Evolutionary conservation across 768 basidiomycete genomes (phyloP), one percentile per base, ranked within the genome.

Genomic region (Pleurotus tuoliensis): DNA sequence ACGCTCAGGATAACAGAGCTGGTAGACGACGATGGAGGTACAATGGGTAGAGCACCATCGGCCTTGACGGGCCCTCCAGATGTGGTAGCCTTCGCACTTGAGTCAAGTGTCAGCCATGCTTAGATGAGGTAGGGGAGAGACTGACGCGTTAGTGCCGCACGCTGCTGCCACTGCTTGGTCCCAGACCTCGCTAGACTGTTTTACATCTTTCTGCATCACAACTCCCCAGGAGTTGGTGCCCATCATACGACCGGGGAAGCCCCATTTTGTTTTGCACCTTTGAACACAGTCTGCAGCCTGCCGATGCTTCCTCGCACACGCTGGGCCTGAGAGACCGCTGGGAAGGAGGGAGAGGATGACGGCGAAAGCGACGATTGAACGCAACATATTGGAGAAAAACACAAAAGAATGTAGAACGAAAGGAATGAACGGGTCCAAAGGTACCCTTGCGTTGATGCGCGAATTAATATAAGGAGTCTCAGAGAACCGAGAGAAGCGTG

Each of bases 141-240:
- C 15, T 41, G 55, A 64, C 58, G 57, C 47, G 63, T 61, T 45
- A 44, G 61, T 59, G 45, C 77, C 78, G 61, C 82, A 83, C 16
- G 80, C 78, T 51, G 71, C 66, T 41, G 76, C 70, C 24, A 80
- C 61, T 15, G 69, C 67, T 30, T 65, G 61, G 58, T 76, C 68
- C 61, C 68, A 69, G 58, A 68, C 69, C n/a, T 69, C 66, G 6
- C 62, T 58, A 5, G 68, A 60, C 22, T 53, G 51, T n/a, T 40
- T 53, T 53, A 63, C 66, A 11, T 64, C 56, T 30, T 76, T 71
- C 50, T 72, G 64, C 61, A 82, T 74, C 41, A 82, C 81, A 27
- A 71, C 61, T 47, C 83, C 83, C 83, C 83, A 86, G 25, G 71
- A 76, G 64, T 83, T 77, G n/a, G 69, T 72, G 56, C 79, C 79